These are phyloP conservation scores for Diaporthe eres DNA, from an alignment of 2,329 filamentous ascomycete genomes.

Conservation along the genomic window DNA sequence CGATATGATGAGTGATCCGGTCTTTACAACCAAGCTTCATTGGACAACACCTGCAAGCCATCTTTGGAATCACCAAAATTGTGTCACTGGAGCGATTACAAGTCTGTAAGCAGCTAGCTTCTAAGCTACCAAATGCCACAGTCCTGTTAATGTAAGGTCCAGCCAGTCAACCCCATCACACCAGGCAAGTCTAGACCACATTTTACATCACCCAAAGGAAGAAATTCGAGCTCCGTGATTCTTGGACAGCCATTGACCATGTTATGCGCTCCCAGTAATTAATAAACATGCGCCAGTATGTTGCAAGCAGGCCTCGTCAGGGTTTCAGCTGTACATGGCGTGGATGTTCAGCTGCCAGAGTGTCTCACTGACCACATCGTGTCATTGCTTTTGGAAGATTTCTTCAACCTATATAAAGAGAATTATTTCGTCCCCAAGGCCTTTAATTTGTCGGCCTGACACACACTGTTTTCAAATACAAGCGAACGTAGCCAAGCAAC, in stretches of 20 bases:
- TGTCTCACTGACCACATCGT: background rate
- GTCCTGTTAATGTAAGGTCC: background rate
- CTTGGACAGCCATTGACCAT: background rate
- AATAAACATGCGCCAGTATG: background rate
- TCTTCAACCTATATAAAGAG: background rate
- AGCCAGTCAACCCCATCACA: too few species aligned
- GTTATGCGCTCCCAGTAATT: background rate
- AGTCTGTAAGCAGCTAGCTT: background rate
- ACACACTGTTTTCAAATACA: background rate
- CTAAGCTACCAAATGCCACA: background rate
- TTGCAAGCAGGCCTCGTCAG: background rate
- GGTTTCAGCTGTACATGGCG: background rate
- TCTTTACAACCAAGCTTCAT: background rate
- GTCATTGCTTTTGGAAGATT: background rate
- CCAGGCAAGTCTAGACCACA: background rate
- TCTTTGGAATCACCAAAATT: background rate
- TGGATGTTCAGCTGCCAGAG: background rate
- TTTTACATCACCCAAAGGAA: too few species aligned
- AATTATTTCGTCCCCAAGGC: background rate
- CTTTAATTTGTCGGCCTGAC: background rate
- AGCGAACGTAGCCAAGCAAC: background rate
- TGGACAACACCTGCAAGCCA: background rate
- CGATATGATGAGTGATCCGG: constrained; percentile 19
- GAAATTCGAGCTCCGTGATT: background rate
- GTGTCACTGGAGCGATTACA: background rate